Conservation (phyloP, 306 rosid species). For the Sphenostylis stenocarpa region DNA sequence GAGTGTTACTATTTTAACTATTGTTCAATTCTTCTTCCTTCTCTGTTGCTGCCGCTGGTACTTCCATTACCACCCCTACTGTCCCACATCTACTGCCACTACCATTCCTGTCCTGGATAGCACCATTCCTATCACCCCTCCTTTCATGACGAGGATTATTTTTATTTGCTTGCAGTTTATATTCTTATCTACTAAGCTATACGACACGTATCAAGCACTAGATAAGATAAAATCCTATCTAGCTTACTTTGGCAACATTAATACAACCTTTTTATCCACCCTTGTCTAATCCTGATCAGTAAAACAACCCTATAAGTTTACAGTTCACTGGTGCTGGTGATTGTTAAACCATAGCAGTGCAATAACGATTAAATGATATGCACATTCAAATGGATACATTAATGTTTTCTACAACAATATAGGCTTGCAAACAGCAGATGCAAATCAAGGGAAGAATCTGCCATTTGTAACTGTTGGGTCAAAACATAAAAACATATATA, state of each 20-base stretch:
- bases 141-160: neutral
- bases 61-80: neutral
- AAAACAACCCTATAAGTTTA: neutral
- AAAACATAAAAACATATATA: neutral
- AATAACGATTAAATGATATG: neutral
- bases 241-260: neutral
- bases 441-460: neutral
- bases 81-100: neutral
- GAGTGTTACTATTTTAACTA: neutral
- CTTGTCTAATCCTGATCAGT: neutral
- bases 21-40: neutral
- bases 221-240: neutral
- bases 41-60: neutral
- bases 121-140: neutral
- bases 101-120: neutral
- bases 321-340: neutral
- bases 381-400: neutral
- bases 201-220: neutral
- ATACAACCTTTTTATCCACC: neutral
- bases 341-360: neutral
- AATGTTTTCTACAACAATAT: neutral
- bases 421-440: neutral
- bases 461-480: neutral
- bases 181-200: neutral
- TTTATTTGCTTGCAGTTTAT: neutral